Conservation (phyloP, 108 stramenopile genomes). For the Nannochloropsis salina region DNA sequence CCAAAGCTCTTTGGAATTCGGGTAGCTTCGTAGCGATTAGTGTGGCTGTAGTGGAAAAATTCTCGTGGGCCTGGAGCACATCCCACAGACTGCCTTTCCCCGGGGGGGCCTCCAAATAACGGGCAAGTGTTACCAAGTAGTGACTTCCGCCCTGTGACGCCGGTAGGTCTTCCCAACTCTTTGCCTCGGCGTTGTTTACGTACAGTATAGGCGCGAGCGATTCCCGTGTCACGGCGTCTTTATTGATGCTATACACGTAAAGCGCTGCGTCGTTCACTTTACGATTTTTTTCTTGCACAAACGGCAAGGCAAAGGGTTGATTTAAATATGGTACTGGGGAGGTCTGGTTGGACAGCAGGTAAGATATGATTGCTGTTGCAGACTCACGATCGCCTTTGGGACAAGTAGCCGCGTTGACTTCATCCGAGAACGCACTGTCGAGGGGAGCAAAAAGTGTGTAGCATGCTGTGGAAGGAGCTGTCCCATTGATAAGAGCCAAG, state of each 20-base stretch:
- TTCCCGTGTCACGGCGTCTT: not conserved
- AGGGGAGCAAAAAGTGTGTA: slow-evolving; percentile 6
- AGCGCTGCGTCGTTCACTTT: not conserved
- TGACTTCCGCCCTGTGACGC: not conserved
- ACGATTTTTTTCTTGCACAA: not conserved
- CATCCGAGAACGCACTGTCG: not conserved
- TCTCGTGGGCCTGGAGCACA: not conserved
- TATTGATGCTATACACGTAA: not conserved
- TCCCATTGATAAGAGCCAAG: not conserved
- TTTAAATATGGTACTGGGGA: not conserved
- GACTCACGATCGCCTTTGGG: not conserved
- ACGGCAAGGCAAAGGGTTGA: slow-evolving; percentile 14
- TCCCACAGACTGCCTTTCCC: slow-evolving; percentile 16
- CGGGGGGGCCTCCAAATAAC: not conserved
- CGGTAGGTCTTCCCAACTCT: not conserved
- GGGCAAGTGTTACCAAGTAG: not conserved
- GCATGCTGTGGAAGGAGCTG: not conserved
- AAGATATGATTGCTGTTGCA: not conserved
- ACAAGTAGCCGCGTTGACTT: not conserved
- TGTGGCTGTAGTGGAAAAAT: slow-evolving; percentile 8
- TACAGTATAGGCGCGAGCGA: not conserved
- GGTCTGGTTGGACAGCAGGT: not conserved
- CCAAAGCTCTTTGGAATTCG: not conserved
- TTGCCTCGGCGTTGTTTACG: not conserved
- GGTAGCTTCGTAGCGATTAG: not conserved